These are phyloP conservation scores for Phylloboletellus chloephorus DNA, from an alignment of 1,284 basidiomycete genomes.

Conservation along the genomic window DNA sequence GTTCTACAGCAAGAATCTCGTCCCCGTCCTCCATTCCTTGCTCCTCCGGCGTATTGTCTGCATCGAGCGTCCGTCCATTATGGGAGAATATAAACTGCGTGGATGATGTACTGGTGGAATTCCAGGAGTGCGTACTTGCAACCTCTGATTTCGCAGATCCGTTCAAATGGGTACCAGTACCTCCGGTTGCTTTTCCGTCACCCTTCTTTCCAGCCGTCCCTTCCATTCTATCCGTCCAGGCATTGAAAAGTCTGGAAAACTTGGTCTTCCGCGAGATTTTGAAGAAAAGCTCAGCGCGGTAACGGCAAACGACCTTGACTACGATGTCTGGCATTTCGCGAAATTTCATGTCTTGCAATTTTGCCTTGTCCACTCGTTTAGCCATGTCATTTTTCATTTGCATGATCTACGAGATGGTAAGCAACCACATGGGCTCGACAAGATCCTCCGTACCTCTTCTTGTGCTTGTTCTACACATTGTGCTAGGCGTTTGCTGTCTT, in stretches of 20 bases:
- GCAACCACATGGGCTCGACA: slow-evolving; percentile 8
- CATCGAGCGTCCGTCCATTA: slow-evolving; percentile 65
- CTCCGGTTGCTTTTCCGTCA: slow-evolving; percentile 28
- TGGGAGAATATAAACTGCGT: slow-evolving; percentile 80
- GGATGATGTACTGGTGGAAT: slow-evolving; percentile 30
- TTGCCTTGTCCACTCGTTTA: slow-evolving; percentile 68
- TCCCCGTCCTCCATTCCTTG: slow-evolving; percentile 78
- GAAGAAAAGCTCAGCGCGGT: slow-evolving; percentile 82
- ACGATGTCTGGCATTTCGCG: slow-evolving; percentile 78
- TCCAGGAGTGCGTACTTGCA: slow-evolving; percentile 33
- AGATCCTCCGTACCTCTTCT: slow-evolving; percentile 53
- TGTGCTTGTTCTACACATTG: slow-evolving; percentile 77
- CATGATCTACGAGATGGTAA: slow-evolving; percentile 43
- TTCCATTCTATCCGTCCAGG: slow-evolving; percentile 86
- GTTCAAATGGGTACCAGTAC: slow-evolving; percentile 36
- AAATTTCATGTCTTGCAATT: slow-evolving; percentile 68
- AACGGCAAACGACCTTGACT: slow-evolving; percentile 78
- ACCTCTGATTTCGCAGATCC: slow-evolving; percentile 45
- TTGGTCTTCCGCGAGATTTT: slow-evolving; percentile 84
- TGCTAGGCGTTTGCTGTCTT: slow-evolving; percentile 73
- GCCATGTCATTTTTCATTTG: slow-evolving; percentile 75
- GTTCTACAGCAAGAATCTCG: slow-evolving; percentile 77
- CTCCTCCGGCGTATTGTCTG: slow-evolving; percentile 78
- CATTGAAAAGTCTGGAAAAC: slow-evolving; percentile 69
- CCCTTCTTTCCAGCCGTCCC: slow-evolving; percentile 39